Conservation (phyloP, 2,329 filamentous ascomycete genomes). For the Aureobasidium sp. region DNA sequence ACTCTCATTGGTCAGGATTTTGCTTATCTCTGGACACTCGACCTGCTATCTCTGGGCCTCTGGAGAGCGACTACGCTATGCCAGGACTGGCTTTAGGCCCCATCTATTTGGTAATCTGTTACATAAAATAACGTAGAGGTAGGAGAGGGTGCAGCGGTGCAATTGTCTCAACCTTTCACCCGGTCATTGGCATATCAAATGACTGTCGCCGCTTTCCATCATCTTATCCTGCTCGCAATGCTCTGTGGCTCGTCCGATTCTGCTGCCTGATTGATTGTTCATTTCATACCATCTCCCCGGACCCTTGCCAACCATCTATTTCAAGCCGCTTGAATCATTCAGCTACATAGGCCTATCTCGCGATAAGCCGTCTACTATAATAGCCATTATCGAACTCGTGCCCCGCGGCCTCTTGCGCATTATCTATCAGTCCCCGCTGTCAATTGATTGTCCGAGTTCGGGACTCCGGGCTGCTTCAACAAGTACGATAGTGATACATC, state of each 20-base stretch:
- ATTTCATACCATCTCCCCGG: constrained; percentile 5
- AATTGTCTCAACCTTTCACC: constrained; percentile 15
- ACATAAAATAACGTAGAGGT: constrained; percentile 6
- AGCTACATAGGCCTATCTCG: constrained; percentile 9
- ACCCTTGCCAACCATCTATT: constrained; percentile 1
- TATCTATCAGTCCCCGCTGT: constrained; percentile 17
- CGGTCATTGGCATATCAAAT: constrained; percentile 23
- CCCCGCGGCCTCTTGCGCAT: constrained; percentile 13
- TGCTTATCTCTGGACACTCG: constrained; percentile 10
- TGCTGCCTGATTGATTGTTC: constrained; percentile 20
- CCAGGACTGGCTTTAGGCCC: constrained; percentile 5
- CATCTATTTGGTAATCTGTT: constrained; percentile 13
- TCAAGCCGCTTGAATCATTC: constrained; percentile 6
- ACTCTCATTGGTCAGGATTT: neutral
- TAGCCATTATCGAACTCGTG: constrained; percentile 14
- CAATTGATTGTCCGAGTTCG: constrained; percentile 17
- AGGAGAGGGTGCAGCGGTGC: constrained; percentile 5
- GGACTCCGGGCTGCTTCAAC: neutral
- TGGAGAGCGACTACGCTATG: neutral
- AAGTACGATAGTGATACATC: constrained; percentile 17
- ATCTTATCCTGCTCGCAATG: constrained; percentile 29
- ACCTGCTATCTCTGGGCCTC: constrained; percentile 8
- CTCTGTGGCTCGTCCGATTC: constrained; percentile 25
- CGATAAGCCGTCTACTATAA: constrained; percentile 14
- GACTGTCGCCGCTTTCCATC: constrained; percentile 29